These are phyloP conservation scores for Trichoderma virens DNA, from an alignment of 495 filamentous ascomycete species.

Conservation along the genomic window DNA sequence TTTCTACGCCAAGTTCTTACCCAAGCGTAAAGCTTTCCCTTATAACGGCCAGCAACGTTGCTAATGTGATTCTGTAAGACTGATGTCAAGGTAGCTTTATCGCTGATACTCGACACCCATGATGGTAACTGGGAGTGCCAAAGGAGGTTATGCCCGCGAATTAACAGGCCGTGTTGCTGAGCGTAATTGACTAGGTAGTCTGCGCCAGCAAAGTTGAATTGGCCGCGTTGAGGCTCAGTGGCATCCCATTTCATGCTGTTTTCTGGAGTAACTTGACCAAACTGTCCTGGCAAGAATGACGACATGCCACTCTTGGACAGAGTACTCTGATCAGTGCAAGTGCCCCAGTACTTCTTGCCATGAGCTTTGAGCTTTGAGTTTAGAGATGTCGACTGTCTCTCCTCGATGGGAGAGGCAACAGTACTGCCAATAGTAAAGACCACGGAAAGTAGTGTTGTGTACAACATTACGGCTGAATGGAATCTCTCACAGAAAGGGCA, in stretches of 20 bases:
- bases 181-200: slow-evolving; percentile 45
- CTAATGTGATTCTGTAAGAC: slow-evolving; percentile 42
- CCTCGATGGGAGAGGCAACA: neutral
- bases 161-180: slow-evolving; percentile 33
- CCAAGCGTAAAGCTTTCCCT: slow-evolving; percentile 36
- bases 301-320: neutral
- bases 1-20: neutral
- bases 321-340: neutral
- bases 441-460: neutral
- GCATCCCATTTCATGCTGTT: slow-evolving; percentile 50
- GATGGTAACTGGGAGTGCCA: slow-evolving; percentile 48
- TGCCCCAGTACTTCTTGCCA: neutral
- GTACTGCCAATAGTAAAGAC: neutral
- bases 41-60: slow-evolving; percentile 40
- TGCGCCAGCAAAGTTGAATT: slow-evolving; percentile 34
- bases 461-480: neutral
- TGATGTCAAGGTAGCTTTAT: slow-evolving; percentile 33
- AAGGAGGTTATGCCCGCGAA: slow-evolving; percentile 47
- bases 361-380: neutral
- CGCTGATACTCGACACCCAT: slow-evolving; percentile 39
- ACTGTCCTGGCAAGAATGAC: slow-evolving; percentile 21
- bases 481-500: neutral
- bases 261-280: slow-evolving; percentile 45
- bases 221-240: slow-evolving; percentile 34
- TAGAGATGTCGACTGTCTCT: neutral